phyloP scores from a whole-genome alignment of 352 stramenopile genomes.

The Phytophthora brassicae region DNA sequence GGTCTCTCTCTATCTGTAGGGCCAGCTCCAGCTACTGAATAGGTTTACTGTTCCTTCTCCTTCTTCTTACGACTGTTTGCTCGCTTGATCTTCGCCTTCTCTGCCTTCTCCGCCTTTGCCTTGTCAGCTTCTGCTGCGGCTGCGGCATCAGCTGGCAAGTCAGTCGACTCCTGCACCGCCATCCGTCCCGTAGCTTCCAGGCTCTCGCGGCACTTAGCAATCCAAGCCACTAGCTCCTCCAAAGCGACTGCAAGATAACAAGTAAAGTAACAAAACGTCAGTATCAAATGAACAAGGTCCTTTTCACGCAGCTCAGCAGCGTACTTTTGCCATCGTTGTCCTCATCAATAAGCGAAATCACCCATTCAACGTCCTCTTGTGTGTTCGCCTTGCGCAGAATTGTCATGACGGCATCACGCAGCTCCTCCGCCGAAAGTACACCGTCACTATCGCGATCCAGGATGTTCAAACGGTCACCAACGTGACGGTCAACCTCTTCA shows the following conservation, averaged over 20 bases:
- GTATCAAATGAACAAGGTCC: slow-evolving; percentile 2
- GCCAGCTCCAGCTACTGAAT: slow-evolving; percentile 9
- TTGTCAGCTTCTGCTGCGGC: slow-evolving; percentile 34
- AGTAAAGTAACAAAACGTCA: slow-evolving; percentile 22
- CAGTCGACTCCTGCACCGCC: slow-evolving; percentile 46
- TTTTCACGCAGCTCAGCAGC: slow-evolving; percentile 22
- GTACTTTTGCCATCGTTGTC: slow-evolving; percentile 89
- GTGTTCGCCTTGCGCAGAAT: slow-evolving; percentile 94
- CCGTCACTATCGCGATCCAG: slow-evolving; percentile 97
- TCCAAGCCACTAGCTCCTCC: slow-evolving; percentile 91
- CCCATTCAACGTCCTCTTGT: slow-evolving; percentile 94
- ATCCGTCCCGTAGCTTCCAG: slow-evolving; percentile 87
- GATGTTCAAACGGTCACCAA: slow-evolving; percentile 98
- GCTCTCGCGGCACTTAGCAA: slow-evolving; percentile 85
- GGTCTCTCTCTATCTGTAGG: slow-evolving; percentile 15
- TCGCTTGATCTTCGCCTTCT: slow-evolving; percentile 68
- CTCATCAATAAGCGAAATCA: slow-evolving; percentile 93
- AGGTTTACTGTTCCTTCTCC: slow-evolving; percentile 32
- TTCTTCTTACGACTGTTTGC: slow-evolving; percentile 73
- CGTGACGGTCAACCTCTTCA: slow-evolving; percentile 93
- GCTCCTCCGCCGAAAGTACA: slow-evolving; percentile 94
- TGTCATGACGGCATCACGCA: slow-evolving; percentile 94
- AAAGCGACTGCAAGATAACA: slow-evolving; percentile 80
- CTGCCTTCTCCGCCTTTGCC: slow-evolving; percentile 38
- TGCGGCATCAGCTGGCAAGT: slow-evolving; percentile 24